Evolutionary conservation across 2,329 filamentous ascomycete genomes (phyloP).

Genomic region (Hymenoscyphus infarciens): DNA sequence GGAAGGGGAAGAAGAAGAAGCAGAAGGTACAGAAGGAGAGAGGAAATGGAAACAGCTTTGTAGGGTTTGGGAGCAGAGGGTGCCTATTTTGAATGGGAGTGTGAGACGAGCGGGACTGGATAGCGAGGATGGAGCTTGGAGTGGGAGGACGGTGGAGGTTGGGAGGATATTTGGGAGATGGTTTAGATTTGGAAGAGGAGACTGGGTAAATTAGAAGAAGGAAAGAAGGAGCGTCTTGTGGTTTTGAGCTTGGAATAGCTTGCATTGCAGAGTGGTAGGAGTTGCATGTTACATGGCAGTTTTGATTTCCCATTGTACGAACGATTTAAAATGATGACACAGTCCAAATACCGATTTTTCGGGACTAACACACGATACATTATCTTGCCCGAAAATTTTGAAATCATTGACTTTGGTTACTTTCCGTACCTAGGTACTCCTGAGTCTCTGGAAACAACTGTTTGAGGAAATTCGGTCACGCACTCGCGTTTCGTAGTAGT

Average conservation of each 20-base stretch:
- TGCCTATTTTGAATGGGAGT: conserved; percentile 58
- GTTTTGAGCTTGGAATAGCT: background rate
- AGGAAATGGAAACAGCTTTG: conserved; percentile 21
- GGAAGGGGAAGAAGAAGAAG: conserved; percentile 29
- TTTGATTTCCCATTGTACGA: too few relatives aligned
- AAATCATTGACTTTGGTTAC: too few relatives aligned
- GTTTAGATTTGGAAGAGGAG: conserved; percentile 52
- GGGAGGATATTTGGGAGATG: conserved; percentile 59
- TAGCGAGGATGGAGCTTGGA: conserved; percentile 51
- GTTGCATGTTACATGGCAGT: too few relatives aligned
- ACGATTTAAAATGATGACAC: too few relatives aligned
- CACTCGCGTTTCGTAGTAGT: too few relatives aligned
- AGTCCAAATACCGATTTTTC: too few relatives aligned
- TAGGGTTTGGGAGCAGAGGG: conserved; percentile 45
- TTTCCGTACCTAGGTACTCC: too few relatives aligned
- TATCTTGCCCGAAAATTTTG: too few relatives aligned
- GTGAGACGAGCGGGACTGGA: conserved; percentile 41
- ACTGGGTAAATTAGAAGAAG: conserved; percentile 31
- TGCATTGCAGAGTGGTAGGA: background rate
- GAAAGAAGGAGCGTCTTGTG: background rate
- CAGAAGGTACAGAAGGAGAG: conserved; percentile 14
- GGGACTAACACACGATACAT: too few relatives aligned
- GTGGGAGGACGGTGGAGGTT: conserved; percentile 55
- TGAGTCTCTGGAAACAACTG: too few relatives aligned
- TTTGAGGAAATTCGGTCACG: too few relatives aligned